Evolutionary conservation across 1,139 yeast genomes (phyloP).

Genomic region (Pneumocystis wakefieldiae): DNA sequence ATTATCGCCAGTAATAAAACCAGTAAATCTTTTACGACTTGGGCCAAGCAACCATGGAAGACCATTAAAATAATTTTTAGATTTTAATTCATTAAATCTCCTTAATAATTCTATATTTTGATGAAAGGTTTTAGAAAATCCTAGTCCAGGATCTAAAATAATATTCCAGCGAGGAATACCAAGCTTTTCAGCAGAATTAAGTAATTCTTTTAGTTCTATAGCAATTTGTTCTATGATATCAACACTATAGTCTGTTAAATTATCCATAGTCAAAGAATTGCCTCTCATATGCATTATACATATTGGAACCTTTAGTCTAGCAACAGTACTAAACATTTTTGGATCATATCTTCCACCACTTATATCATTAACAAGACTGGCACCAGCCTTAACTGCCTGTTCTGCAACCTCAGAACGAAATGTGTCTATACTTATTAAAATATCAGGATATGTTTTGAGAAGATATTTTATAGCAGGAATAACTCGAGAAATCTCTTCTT

Average conservation of each 20-base stretch:
- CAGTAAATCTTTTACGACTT: conserved; percentile 75
- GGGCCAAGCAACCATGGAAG: conserved; percentile 71
- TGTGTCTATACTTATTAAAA: conserved; percentile 68
- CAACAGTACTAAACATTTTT: conserved; percentile 50
- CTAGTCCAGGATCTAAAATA: conserved; percentile 85
- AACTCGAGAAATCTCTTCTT: conserved; percentile 44
- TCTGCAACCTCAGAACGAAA: conserved; percentile 64
- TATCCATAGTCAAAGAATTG: conserved; percentile 56
- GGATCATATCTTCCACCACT: conserved; percentile 67
- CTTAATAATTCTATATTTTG: conserved; percentile 59
- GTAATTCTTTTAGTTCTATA: conserved; percentile 46
- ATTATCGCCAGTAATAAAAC: conserved; percentile 38
- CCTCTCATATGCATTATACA: conserved; percentile 80
- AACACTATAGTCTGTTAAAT: conserved; percentile 38
- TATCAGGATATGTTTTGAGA: conserved; percentile 34
- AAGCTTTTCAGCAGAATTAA: conserved; percentile 39
- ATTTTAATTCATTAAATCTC: conserved; percentile 27
- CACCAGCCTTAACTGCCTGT: conserved; percentile 56
- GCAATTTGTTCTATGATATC: conserved; percentile 35
- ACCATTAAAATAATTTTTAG: conserved; percentile 21
- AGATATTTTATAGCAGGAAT: conserved; percentile 55
- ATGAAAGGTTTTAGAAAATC: conserved; percentile 62
- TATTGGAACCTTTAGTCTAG: conserved; percentile 53
- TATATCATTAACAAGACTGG: conserved; percentile 82
- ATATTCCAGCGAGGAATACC: conserved; percentile 86